Base-by-base conservation (phyloP, 2,329 filamentous ascomycete genomes). In the Nothomitra cinnamomea region DNA sequence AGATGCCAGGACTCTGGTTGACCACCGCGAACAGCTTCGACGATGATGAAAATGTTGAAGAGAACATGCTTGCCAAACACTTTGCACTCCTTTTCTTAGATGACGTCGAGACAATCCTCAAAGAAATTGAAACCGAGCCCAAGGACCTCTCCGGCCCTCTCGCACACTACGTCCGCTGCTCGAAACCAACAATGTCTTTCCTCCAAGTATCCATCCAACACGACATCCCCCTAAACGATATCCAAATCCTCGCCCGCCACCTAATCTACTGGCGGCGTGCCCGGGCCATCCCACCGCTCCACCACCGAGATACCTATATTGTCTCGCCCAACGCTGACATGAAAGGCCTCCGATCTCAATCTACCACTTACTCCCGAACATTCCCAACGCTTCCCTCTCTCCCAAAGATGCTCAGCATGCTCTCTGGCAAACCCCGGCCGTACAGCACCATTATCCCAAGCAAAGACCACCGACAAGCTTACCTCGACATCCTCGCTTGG, bases 251-350 rank as follows among this genome's bases (percentile, higher is more conserved):
- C 57, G 88, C 89, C 8, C 85, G 87, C 55, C 92, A 96, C 69
- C 83, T 98, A 57, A 88, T 96, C 57, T 94, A 94, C 69, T 96
- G 90, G 89, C 82, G 92, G 22, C 83, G 89, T 55, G 92, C 90
- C 48, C 85, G 94, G 56, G 84, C 90, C 15, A 90, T 96, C 41
- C 85, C 87, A 3, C 92, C 92, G 0, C 77, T 98, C 4, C 88
- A 95, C 62, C 84, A 85, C 43, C 78, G 89, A 49, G 89, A 96
- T 64, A 84, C 83, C 10, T 98, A 96, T 66, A 84, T 96, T 35
- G 79, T 95, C 25, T 94, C 87, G 1, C 89, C 90, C 0, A 94
- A 94, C 64, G 88, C 87, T 57, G 83, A 95, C 61, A 77, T 88
- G 61, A 72, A 76, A 52, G 79, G 80, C 48, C 75, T 96, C 0